Percentiles rank a stretch among this genome's conserved stretches.
These are phyloP conservation scores for Podospora sp. DNA, from an alignment of 495 filamentous ascomycete genomes.

Conservation along the genomic window DNA sequence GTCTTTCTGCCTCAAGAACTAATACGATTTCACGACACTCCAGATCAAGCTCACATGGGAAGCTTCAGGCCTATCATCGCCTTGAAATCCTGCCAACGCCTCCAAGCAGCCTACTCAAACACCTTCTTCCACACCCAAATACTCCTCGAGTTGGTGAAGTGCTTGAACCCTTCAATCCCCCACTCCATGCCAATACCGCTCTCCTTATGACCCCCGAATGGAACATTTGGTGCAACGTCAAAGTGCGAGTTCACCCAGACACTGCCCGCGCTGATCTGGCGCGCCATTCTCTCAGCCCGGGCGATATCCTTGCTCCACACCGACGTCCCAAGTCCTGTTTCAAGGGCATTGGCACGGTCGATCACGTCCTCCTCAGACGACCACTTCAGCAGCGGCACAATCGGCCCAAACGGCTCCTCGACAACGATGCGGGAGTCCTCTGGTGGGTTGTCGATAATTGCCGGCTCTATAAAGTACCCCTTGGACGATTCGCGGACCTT, in stretches of 20 bases:
- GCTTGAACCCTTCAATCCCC: constrained; percentile 51
- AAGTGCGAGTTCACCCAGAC: constrained; percentile 60
- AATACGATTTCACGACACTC: too few relatives aligned
- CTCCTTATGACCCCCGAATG: constrained; percentile 60
- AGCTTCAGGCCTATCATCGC: too few relatives aligned
- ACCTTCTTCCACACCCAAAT: constrained; percentile 26
- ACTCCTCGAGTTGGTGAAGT: constrained; percentile 52
- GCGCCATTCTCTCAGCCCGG: constrained; percentile 51
- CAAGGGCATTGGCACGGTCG: constrained; percentile 52
- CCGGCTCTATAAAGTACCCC: constrained; percentile 45
- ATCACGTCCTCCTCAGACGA: constrained; percentile 56
- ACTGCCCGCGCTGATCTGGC: constrained; percentile 52
- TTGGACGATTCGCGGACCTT: background rate
- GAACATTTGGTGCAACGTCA: constrained; percentile 40
- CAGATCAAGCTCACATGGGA: too few relatives aligned
- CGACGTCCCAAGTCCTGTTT: constrained; percentile 56
- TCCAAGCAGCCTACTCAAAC: background rate
- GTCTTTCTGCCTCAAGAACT: too few relatives aligned
- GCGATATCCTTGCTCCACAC: constrained; percentile 55
- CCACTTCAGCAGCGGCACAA: constrained; percentile 58
- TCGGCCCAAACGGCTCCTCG: constrained; percentile 56
- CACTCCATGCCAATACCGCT: constrained; percentile 61
- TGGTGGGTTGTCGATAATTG: constrained; percentile 48
- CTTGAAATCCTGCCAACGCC: too few relatives aligned
- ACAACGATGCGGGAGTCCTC: constrained; percentile 42